Base-by-base conservation (phyloP, 345 rosid species). In the Lepidium aucheri region DNA sequence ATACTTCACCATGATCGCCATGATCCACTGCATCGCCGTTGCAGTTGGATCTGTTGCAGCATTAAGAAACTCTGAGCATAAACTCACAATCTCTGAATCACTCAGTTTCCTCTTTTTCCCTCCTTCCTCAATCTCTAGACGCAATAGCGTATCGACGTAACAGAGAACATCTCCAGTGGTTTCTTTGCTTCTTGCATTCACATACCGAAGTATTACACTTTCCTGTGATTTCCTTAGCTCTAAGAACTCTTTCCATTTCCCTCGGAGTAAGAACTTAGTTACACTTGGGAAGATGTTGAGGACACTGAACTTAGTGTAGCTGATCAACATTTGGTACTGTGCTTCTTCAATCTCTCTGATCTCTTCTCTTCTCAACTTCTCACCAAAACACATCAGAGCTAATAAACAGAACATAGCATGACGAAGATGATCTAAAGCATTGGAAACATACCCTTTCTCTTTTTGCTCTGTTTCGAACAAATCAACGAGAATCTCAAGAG, bases 221-320 rank as follows among this genome's bases (percentile, higher is more conserved):
- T 74, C 81, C 20, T 66, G 70, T 33, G 49, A 63, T 13, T 74
- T 78, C 7, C 78, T 20, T 7, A 70, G 47, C 8, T 63, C 56
- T 32, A 67, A 18, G 16, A 75, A 62, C 28, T 75, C 68, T 56
- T 4, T 13, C 82, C 79, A 78, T 38, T 53, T 54, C 10, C 51
- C 5, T 7, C 68, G 45, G 33, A 71, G 74, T 24, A 78, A 63
- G 52, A 67, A 20, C 61, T 75, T 78, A 13, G 82, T 71, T 4
- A 74, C 59, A 41, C 40, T 67, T 22, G 82, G 82, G 56, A 76
- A 78, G 32, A 78, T 65, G 63, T 78, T 75, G 9, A 78, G 74
- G 15, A 71, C 57, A 18, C 69, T 71, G 71, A 78, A 78, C 15
- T 63, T 74, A 20, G 67, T 52, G 56, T 70, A 71, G 61, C 77